Evolutionary conservation across 2,329 filamentous ascomycete genomes (phyloP), one percentile per base, ranked within the genome.

Genomic region (Verticillium nubilum): DNA sequence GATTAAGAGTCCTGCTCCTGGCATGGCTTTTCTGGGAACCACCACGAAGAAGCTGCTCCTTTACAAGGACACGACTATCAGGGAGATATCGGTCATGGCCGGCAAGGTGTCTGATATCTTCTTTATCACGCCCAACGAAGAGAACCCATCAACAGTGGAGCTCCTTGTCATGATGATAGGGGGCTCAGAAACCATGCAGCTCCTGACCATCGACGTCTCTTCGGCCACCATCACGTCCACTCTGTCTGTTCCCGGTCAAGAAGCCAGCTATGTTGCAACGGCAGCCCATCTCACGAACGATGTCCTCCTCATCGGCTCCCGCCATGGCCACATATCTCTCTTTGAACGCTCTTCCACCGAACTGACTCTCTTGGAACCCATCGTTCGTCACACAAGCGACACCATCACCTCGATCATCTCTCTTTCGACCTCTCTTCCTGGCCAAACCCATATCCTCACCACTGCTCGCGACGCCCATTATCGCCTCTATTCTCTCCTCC

Each of bases 391-490:
- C n/a, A 74, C 71, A 52, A 74, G 74, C 33, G 82, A 96, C 67
- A 83, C 89, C 7, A 84, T 97, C 52, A 94, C 90, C 2, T 80
- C 81, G 37, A 83, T 97, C 31, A 66, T 80, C 0, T 73, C 79
- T 10, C 74, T 85, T 1, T 75, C 76, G 0, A 62, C 66, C 12
- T 64, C 66, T 58, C 56, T 66, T 31, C 61, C 64, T n/a, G 58
- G 62, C 13, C 65, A 56, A 27, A 62, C 54, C 23, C 80, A 84
- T 60, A 79, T 96, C 50, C 73, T 94, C 15, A 88, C 88, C 0
- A 91, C 89, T 3, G 89, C 89, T 42, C 85, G 92, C 58, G 90
- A 97, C 70, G 91, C 92, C 2, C 85, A 80, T 56, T 92, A 89
- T 66, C 84, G 88, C 42, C 85, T 94, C 55, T 91, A 80, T 67